Evolutionary conservation across 192 early-diverging fungal species (phyloP).

Genomic region (Backusella australiensis): DNA sequence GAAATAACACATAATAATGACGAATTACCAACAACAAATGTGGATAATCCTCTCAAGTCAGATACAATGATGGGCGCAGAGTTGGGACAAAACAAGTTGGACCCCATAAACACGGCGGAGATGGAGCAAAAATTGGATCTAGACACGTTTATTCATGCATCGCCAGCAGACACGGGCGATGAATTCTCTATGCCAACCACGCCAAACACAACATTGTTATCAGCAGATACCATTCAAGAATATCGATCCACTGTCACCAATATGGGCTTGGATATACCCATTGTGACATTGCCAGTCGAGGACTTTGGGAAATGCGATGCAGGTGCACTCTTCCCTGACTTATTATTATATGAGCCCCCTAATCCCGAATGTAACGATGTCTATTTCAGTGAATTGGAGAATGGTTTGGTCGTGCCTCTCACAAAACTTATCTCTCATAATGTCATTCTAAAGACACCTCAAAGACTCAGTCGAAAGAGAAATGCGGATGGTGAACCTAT

Average conservation of each 20-base stretch:
- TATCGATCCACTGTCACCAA: slow-evolving; percentile 15
- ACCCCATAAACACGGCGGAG: neutral
- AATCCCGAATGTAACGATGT: slow-evolving; percentile 49
- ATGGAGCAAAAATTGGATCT: neutral
- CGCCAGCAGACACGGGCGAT: neutral
- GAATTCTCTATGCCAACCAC: slow-evolving; percentile 11
- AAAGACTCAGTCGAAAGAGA: slow-evolving; percentile 20
- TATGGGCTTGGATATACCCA: slow-evolving; percentile 30
- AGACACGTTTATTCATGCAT: neutral
- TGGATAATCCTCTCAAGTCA: neutral
- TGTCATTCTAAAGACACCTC: slow-evolving; percentile 6
- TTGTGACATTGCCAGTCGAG: slow-evolving; percentile 31
- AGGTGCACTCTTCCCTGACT: slow-evolving; percentile 47
- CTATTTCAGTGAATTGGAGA: slow-evolving; percentile 56
- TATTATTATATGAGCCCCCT: slow-evolving; percentile 51
- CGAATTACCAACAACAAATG: neutral
- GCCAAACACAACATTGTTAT: neutral
- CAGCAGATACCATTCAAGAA: slow-evolving; percentile 1
- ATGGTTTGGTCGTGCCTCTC: slow-evolving; percentile 51
- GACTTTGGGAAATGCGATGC: slow-evolving; percentile 36
- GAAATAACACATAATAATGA: neutral
- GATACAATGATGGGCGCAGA: slow-evolving; percentile 11
- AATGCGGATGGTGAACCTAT: slow-evolving; percentile 39
- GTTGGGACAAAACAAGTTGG: neutral
- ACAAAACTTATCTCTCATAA: slow-evolving; percentile 33